These are phyloP conservation scores for Diaporthe ilicicola DNA, from an alignment of 2,329 filamentous ascomycete species.

Conservation along the genomic window DNA sequence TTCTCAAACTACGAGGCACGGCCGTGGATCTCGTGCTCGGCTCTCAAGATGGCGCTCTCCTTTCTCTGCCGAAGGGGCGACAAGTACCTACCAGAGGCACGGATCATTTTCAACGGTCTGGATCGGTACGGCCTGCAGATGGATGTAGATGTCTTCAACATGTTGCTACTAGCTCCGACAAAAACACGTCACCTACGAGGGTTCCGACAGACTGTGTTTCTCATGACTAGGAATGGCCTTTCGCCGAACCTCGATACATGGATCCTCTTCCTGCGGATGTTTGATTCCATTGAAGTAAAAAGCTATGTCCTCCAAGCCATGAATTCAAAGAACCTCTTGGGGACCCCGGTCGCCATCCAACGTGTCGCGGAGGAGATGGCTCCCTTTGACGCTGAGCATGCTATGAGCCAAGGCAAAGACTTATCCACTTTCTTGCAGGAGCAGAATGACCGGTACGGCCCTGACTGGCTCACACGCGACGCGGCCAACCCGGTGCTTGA, in stretches of 20 bases:
- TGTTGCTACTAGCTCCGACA: constrained; percentile 53
- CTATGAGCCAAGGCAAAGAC: constrained; percentile 46
- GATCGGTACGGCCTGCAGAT: constrained; percentile 49
- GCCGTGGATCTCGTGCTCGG: constrained; percentile 47
- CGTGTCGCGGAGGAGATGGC: constrained; percentile 54
- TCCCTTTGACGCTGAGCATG: constrained; percentile 51
- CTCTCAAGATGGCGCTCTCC: constrained; percentile 54
- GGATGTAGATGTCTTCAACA: constrained; percentile 58
- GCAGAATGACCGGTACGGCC: constrained; percentile 54
- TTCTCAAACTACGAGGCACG: constrained; percentile 48
- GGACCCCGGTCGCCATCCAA: constrained; percentile 45
- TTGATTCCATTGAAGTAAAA: constrained; percentile 66
- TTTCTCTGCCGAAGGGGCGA: constrained; percentile 47
- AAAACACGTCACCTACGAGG: constrained; percentile 50
- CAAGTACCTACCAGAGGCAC: constrained; percentile 38
- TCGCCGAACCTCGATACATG: constrained; percentile 56
- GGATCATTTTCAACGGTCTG: constrained; percentile 48
- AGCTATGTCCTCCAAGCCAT: constrained; percentile 57
- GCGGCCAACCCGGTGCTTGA: constrained; percentile 50
- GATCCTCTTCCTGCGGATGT: constrained; percentile 58
- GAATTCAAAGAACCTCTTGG: constrained; percentile 54
- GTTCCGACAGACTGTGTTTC: constrained; percentile 50
- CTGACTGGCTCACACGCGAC: constrained; percentile 51
- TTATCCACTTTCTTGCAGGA: constrained; percentile 49
- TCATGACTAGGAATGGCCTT: constrained; percentile 51